Base-by-base conservation (phyloP, 805 yeast species). In the Candida ipomoeae region DNA sequence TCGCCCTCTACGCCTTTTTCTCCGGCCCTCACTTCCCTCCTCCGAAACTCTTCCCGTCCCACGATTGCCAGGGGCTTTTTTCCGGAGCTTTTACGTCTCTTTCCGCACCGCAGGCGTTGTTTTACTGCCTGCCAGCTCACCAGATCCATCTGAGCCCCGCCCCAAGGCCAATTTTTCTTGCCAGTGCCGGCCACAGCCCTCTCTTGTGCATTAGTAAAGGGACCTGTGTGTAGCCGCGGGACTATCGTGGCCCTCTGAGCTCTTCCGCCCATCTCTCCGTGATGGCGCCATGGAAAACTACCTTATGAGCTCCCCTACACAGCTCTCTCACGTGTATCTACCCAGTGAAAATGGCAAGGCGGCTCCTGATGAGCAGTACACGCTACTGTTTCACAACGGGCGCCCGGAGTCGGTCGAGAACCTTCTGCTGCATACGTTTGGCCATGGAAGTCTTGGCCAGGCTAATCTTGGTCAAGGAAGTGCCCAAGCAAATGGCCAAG, bases 261-360 rank as follows among this genome's bases (percentile, higher is more conserved):
- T 17, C 31, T 31, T 31, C 18, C 2, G 29, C 14, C 37, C 36
- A 11, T 31, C 26, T 35, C 40, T 34, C n/a, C 48, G 48, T 38
- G 49, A 53, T 51, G 58, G 37, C 40, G 54, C 46, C 52, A 70
- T 70, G 75, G 75, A 70, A 44, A 68, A 69, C 56, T 70, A 58
- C 55, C 65, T 70, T 44, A 62, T 70, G 67, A 69, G 74, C 58
- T 68, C 73, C 36, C 75, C 75, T 26, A 62, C 71, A 29, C 73
- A 64, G 61, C 60, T 66, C 55, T 57, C 70, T 18, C 72, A 69
- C 54, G 66, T 66, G 20, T 64, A 65, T 44, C 65, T 54, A 35
- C 49, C 52, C 48, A 33, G 42, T 33, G 55, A 49, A 20, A 36
- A 26, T 44, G 40, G 34, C 33, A 44, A 44, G 40, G 23, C 31